A percentile compares a stretch with the other conserved stretches of the same genome.
These are phyloP conservation scores for Arachis hypogaea DNA, from an alignment of 306 rosid species.

Conservation along the genomic window DNA sequence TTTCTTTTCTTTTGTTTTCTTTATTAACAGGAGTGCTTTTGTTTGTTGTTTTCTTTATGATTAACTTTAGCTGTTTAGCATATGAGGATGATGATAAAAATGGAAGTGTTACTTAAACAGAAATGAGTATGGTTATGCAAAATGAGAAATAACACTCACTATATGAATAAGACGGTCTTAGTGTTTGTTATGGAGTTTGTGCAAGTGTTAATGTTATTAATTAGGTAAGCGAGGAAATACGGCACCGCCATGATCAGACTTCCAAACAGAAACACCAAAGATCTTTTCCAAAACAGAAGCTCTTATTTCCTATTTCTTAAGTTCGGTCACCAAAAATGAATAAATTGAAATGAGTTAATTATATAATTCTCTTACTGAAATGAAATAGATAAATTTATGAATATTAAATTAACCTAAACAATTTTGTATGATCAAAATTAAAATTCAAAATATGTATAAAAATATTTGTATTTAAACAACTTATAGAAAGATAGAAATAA, in stretches of 20 bases:
- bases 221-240: conserved; percentile 12
- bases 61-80: conserved; percentile 34
- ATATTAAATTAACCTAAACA: too few relatives aligned
- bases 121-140: neutral
- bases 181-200: neutral
- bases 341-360: too few relatives aligned
- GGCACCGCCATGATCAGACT: conserved; percentile 30
- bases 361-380: too few relatives aligned
- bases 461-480: too few relatives aligned
- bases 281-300: conserved; percentile 31
- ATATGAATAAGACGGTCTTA: neutral
- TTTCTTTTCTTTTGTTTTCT: neutral
- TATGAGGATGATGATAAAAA: conserved; percentile 33
- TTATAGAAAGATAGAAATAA: too few relatives aligned
- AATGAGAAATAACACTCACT: neutral
- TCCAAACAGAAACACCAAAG: conserved; percentile 23
- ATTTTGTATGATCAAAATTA: too few relatives aligned
- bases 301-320: conserved; percentile 8
- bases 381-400: too few relatives aligned
- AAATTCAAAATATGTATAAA: too few relatives aligned
- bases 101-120: conserved; percentile 3
- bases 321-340: neutral
- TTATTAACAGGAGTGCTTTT: conserved; percentile 25
- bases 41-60: neutral
- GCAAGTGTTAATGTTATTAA: neutral